Evolutionary conservation across 352 stramenopile species (phyloP), one percentile per base, ranked within the genome.

Genomic region (Sclerospora graminicola): DNA sequence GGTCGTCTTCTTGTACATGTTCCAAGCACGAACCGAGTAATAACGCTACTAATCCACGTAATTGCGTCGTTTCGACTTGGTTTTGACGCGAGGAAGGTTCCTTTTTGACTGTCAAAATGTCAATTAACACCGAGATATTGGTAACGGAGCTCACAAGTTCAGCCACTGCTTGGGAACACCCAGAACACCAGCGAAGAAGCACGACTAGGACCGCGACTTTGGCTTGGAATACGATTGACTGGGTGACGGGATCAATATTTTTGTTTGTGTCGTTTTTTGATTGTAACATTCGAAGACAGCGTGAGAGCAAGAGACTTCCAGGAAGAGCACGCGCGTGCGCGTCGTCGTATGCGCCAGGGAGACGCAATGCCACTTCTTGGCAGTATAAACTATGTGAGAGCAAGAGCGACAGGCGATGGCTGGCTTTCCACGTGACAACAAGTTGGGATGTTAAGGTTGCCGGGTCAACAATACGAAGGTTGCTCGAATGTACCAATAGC

Each of bases 311-410:
- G 14, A 78, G 51, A 8, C 69, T 70, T 5, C 74, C 74, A 29
- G 62, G 41, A 27, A 86, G 66, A n/a, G 61, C 55, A 49, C 69
- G 66, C 14, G 63, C 57, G 8, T 84, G 57, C 7, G 53, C 18
- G 14, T 70, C 53, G 6, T 69, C 53, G 23, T 82, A 80, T 8
- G 68, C 38, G 1, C 44, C 62, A 7, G 78, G 70, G 11, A 89
- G 54, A n/a, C 78, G 72, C 23, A 89, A 57, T 7, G 72, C 72
- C 27, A 87, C 48, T 31, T 81, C 60, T 52, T 87, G 82, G 48
- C 78, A 89, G 36, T 80, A 81, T 8, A 43, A 49, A 28, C 71
- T 84, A 45, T 66, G 55, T 0, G 30, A 31, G 13, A 89, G 54
- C 31, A 89, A 34, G 13, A 40, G 66, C 4, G 57, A 30, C 28